Percentiles rank a stretch among this genome's conserved stretches.
phyloP scores from a whole-genome alignment of 352 stramenopile species.

The Pythium vanterpoolii region DNA sequence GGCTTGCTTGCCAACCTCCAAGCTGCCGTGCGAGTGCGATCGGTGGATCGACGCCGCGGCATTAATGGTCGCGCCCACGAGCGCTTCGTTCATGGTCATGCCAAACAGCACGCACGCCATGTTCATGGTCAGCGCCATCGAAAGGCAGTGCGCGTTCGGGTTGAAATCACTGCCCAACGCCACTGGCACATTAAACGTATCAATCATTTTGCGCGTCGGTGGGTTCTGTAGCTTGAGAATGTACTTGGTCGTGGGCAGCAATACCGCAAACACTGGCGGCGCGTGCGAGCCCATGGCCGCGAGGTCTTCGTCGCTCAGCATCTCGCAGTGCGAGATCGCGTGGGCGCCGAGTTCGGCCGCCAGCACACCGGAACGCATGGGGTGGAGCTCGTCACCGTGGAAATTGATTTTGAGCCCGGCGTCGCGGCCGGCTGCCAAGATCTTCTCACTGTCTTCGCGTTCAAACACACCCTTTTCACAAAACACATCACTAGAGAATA shows the following conservation, averaged over 20 bases:
- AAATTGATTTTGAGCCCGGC: conserved; percentile 81
- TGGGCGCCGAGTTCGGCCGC: conserved; percentile 54
- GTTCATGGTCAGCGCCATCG: conserved; percentile 87
- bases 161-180: conserved; percentile 85
- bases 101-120: conserved; percentile 80
- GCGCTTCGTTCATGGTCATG: conserved; percentile 85
- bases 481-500: conserved; percentile 53
- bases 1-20: conserved; percentile 74
- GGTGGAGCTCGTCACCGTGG: conserved; percentile 77
- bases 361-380: conserved; percentile 65
- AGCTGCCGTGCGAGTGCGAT: conserved; percentile 65
- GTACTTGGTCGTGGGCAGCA: conserved; percentile 84
- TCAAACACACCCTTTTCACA: conserved; percentile 87
- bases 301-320: conserved; percentile 66
- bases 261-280: conserved; percentile 63
- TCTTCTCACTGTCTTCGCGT: conserved; percentile 67
- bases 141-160: conserved; percentile 83
- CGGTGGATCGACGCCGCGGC: conserved; percentile 77
- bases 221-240: conserved; percentile 77
- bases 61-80: conserved; percentile 82
- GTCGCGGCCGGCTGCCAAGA: conserved; percentile 59
- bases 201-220: conserved; percentile 70
- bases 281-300: conserved; percentile 55
- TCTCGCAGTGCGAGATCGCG: conserved; percentile 75
- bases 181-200: conserved; percentile 48